Evolutionary conservation across 2,329 filamentous ascomycete genomes (phyloP).

Genomic region (Aspergillus brasiliensis): DNA sequence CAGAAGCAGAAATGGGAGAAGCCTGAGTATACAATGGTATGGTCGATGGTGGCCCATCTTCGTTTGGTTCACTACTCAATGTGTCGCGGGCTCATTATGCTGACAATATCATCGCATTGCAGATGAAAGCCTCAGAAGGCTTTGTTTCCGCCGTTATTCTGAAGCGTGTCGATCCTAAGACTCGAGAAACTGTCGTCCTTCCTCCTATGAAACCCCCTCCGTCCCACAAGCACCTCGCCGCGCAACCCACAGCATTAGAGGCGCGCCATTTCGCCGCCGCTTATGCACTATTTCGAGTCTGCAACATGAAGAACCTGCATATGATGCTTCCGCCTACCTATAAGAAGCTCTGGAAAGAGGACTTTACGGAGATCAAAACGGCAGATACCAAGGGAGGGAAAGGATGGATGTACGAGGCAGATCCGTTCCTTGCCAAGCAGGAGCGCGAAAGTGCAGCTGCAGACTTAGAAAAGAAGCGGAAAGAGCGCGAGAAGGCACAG

Average conservation of each 20-base stretch:
- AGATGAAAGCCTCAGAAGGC: slow-evolving; percentile 70
- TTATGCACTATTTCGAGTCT: slow-evolving; percentile 86
- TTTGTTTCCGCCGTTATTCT: slow-evolving; percentile 82
- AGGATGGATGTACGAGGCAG: slow-evolving; percentile 91
- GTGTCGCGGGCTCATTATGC: slow-evolving; percentile 1
- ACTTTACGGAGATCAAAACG: slow-evolving; percentile 80
- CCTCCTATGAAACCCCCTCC: slow-evolving; percentile 81
- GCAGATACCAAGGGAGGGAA: slow-evolving; percentile 75
- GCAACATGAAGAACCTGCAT: slow-evolving; percentile 93
- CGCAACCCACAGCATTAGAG: slow-evolving; percentile 79
- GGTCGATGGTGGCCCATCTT: slow-evolving; percentile 16
- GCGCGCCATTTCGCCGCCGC: slow-evolving; percentile 91
- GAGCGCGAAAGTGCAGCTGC: slow-evolving; percentile 79
- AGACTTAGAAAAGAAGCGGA: slow-evolving; percentile 75
- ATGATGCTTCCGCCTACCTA: slow-evolving; percentile 92
- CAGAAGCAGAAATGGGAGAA: slow-evolving; percentile 95
- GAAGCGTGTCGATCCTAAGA: slow-evolving; percentile 74
- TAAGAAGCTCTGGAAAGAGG: slow-evolving; percentile 83
- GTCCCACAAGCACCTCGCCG: slow-evolving; percentile 73
- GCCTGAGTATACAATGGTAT: slow-evolving; percentile 83
- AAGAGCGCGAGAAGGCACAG: slow-evolving; percentile 64
- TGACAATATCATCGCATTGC: slow-evolving; percentile 16
- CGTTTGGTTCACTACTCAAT: not conserved
- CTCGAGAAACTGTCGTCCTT: slow-evolving; percentile 71
- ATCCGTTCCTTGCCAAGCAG: slow-evolving; percentile 80